Conservation (phyloP, 2,329 filamentous ascomycete genomes). For the Claviceps humidiphila region DNA sequence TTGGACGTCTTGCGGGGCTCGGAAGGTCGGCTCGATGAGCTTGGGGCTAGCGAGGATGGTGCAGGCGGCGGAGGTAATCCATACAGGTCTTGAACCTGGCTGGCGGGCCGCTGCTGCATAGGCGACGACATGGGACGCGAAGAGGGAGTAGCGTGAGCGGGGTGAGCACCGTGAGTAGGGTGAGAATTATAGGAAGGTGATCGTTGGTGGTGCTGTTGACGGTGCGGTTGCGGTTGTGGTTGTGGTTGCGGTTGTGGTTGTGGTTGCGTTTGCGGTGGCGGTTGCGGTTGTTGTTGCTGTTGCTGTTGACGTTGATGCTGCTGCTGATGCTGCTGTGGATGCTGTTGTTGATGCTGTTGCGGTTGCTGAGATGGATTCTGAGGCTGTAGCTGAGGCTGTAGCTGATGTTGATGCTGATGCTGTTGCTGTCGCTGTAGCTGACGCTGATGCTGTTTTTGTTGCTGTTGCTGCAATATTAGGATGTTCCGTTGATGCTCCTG, state of each 20-base stretch:
- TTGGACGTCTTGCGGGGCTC: constrained; percentile 47
- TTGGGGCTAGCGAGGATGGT: neutral
- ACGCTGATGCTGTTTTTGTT: no score
- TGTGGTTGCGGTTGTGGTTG: neutral
- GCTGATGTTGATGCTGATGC: no score
- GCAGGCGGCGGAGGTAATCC: constrained; percentile 16
- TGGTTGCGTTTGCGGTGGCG: neutral
- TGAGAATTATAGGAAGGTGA: neutral
- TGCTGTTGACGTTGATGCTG: constrained; percentile 3
- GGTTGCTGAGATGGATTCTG: neutral
- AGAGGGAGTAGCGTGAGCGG: constrained; percentile 16
- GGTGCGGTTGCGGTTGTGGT: neutral
- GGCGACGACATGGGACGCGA: constrained; percentile 26
- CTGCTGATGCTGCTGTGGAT: no score
- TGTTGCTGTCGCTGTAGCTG: no score
- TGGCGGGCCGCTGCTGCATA: constrained; percentile 22
- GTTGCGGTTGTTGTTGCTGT: constrained; percentile 4
- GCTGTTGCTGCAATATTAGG: no score
- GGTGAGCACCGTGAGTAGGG: neutral
- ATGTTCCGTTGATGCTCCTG: no score
- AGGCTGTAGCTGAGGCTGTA: no score
- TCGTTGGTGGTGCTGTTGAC: neutral
- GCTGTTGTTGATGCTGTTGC: neutral
- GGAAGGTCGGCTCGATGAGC: constrained; percentile 23
- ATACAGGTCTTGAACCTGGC: constrained; percentile 19